These are phyloP conservation scores for Aureobasidium vineae DNA, from an alignment of 2,329 filamentous ascomycete genomes.

Conservation along the genomic window DNA sequence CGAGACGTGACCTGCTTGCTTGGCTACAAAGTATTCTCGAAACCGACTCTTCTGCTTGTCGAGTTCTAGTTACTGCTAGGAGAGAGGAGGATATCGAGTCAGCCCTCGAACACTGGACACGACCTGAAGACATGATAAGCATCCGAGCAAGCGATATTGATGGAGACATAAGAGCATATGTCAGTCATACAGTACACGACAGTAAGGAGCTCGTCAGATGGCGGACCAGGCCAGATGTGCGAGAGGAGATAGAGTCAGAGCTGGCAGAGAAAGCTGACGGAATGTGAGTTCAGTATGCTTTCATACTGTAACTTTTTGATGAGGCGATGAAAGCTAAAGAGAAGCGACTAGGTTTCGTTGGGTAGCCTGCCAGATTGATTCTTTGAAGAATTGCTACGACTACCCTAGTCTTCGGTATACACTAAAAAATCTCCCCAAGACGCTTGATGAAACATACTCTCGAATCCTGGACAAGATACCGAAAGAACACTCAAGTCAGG, in stretches of 20 bases:
- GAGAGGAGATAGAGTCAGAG: neutral
- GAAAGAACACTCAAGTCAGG: neutral
- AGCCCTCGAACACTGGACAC: neutral
- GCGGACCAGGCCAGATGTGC: neutral
- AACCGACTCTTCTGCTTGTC: fast-evolving
- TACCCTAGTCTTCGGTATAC: neutral
- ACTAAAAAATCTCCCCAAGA: neutral
- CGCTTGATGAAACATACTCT: neutral
- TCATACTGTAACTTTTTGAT: too few species aligned
- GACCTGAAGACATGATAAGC: neutral
- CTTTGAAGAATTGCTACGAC: neutral
- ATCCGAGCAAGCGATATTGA: neutral
- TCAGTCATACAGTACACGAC: neutral
- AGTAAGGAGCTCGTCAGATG: neutral
- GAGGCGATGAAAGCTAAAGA: neutral
- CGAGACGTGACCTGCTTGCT: neutral
- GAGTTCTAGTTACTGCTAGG: neutral
- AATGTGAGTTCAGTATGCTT: neutral
- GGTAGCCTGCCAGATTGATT: conserved; percentile 16
- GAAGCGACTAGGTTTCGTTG: conserved; percentile 5
- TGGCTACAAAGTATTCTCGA: neutral
- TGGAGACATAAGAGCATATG: conserved; percentile 13
- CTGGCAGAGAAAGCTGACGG: neutral
- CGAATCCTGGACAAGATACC: neutral
- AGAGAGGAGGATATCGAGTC: neutral